Percentiles rank a stretch among this genome's conserved stretches.
These are phyloP conservation scores for Talaromyces atroroseus DNA, from an alignment of 2,329 filamentous ascomycete genomes.

Conservation along the genomic window DNA sequence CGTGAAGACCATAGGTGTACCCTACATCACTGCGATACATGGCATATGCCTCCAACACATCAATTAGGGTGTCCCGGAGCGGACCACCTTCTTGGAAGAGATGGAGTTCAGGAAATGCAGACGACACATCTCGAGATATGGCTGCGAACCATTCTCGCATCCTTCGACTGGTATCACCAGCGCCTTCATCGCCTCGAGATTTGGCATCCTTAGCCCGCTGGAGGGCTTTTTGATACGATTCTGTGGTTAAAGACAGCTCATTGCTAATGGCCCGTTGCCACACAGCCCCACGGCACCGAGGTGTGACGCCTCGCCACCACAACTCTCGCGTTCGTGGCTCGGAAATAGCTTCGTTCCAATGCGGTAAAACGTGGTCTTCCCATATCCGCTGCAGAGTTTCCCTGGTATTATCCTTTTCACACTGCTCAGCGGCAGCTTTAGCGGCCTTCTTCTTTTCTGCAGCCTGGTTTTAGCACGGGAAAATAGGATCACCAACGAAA, in stretches of 20 bases:
- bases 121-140: constrained; percentile 50
- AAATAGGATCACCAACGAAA: not conserved
- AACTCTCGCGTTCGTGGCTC: constrained; percentile 54
- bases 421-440: constrained; percentile 43
- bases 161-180: constrained; percentile 38
- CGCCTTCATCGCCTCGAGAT: constrained; percentile 38
- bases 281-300: constrained; percentile 51
- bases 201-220: constrained; percentile 49
- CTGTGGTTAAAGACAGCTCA: constrained; percentile 51
- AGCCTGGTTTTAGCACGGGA: not conserved
- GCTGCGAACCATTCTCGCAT: constrained; percentile 49
- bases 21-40: constrained; percentile 60
- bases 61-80: constrained; percentile 50
- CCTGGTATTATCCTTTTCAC: constrained; percentile 48
- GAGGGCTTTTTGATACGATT: constrained; percentile 54
- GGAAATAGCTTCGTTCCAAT: constrained; percentile 52
- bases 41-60: constrained; percentile 58
- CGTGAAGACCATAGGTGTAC: constrained; percentile 55
- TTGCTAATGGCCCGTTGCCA: constrained; percentile 59
- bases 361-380: constrained; percentile 56
- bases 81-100: constrained; percentile 53
- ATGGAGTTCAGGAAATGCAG: constrained; percentile 53
- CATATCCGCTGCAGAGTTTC: constrained; percentile 55
- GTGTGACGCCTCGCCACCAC: constrained; percentile 60
- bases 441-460: constrained; percentile 47